These are phyloP conservation scores for Cicer bijugum DNA, from an alignment of 306 rosid species.

Conservation along the genomic window DNA sequence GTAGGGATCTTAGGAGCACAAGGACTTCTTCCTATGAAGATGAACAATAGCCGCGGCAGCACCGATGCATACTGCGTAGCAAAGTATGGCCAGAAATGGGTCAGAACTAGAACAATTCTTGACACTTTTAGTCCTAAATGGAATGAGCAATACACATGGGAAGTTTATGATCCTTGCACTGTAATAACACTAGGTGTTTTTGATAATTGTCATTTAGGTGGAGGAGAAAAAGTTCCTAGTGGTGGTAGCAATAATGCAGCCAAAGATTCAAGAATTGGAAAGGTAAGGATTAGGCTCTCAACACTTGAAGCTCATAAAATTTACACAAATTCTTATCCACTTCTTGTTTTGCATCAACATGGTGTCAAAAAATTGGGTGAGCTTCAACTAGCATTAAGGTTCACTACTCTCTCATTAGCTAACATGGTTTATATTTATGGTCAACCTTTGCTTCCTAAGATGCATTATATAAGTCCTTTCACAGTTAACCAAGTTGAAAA, in stretches of 20 bases:
- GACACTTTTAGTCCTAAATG: slow-evolving; percentile 79
- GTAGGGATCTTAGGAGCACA: slow-evolving; percentile 86
- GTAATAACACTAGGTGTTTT: slow-evolving; percentile 85
- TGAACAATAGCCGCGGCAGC: slow-evolving; percentile 75
- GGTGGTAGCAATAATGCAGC: slow-evolving; percentile 45
- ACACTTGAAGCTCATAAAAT: slow-evolving; percentile 79
- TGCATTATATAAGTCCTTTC: slow-evolving; percentile 89
- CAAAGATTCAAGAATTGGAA: slow-evolving; percentile 79
- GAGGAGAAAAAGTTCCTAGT: slow-evolving; percentile 52
- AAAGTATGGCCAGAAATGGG: slow-evolving; percentile 93
- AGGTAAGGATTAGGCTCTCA: slow-evolving; percentile 88
- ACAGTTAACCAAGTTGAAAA: slow-evolving; percentile 88
- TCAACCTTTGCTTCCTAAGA: slow-evolving; percentile 90
- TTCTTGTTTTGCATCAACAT: slow-evolving; percentile 73
- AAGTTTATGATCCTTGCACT: slow-evolving; percentile 92
- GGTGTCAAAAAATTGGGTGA: slow-evolving; percentile 98
- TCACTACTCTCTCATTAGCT: slow-evolving; percentile 81
- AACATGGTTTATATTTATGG: slow-evolving; percentile 74
- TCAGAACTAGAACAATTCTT: slow-evolving; percentile 85
- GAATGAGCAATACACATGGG: slow-evolving; percentile 98
- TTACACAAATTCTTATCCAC: slow-evolving; percentile 79
- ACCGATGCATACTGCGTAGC: slow-evolving; percentile 89
- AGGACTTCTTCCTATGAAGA: slow-evolving; percentile 94
- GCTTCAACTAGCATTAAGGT: slow-evolving; percentile 86
- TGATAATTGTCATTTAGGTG: slow-evolving; percentile 80